Conservation (phyloP, 1,284 basidiomycete species). For the Cronartium quercuum region DNA sequence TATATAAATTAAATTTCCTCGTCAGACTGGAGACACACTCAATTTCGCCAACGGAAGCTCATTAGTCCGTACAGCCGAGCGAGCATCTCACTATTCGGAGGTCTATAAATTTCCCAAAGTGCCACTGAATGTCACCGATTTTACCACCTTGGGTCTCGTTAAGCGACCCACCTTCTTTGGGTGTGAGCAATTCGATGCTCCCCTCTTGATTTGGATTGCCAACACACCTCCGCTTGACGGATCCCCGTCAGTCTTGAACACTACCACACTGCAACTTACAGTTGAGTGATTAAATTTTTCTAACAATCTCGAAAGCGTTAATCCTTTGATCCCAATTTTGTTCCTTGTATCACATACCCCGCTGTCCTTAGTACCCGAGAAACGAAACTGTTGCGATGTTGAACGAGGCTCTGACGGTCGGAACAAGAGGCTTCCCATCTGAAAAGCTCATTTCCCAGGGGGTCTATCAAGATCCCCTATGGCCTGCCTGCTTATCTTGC, state of each 20-base stretch:
- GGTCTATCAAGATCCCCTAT: constrained; percentile 20
- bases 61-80: constrained; percentile 2
- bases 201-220: constrained; percentile 31
- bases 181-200: constrained; percentile 21
- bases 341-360: neutral
- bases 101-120: constrained; percentile 35
- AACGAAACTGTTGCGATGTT: constrained; percentile 20
- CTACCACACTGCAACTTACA: constrained; percentile 22
- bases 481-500: constrained; percentile 29
- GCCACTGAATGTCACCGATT: constrained; percentile 15
- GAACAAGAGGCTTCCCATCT: constrained; percentile 27
- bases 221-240: constrained; percentile 25
- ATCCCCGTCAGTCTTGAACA: constrained; percentile 17
- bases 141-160: constrained; percentile 20
- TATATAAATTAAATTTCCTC: too few relatives aligned
- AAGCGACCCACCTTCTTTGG: constrained; percentile 33
- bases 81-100: constrained; percentile 10
- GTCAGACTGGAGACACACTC: constrained; percentile 6
- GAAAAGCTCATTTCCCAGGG: neutral
- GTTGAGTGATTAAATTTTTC: constrained; percentile 6
- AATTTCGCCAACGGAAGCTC: constrained; percentile 38
- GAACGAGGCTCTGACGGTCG: constrained; percentile 8
- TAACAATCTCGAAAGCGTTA: neutral
- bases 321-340: neutral
- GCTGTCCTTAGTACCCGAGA: neutral